These are phyloP conservation scores for Ustanciosporium gigantosporum DNA, from an alignment of 1,284 basidiomycete genomes.

Conservation along the genomic window DNA sequence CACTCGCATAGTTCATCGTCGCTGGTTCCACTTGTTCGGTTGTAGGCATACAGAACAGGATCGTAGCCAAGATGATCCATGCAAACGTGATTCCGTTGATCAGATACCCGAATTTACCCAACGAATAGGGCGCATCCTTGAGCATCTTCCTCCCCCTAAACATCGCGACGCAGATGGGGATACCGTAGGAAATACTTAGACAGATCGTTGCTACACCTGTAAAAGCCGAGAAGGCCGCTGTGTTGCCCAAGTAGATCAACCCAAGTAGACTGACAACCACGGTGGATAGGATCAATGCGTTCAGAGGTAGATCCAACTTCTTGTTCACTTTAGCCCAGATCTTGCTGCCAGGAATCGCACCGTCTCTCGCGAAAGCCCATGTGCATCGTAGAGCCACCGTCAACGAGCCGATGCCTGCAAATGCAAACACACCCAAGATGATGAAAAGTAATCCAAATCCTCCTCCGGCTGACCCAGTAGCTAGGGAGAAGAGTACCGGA, in stretches of 20 bases:
- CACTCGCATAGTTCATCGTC: slow-evolving; percentile 62
- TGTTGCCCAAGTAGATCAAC: slow-evolving; percentile 53
- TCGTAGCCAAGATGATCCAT: slow-evolving; percentile 63
- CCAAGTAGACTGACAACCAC: slow-evolving; percentile 63
- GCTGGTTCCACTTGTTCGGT: slow-evolving; percentile 58
- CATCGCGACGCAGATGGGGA: slow-evolving; percentile 63
- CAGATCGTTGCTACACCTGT: slow-evolving; percentile 50
- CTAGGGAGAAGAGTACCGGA: slow-evolving; percentile 63
- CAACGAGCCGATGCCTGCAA: slow-evolving; percentile 63
- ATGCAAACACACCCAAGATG: slow-evolving; percentile 64
- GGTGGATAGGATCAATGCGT: slow-evolving; percentile 62
- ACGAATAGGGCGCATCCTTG: slow-evolving; percentile 60
- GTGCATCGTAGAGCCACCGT: slow-evolving; percentile 63
- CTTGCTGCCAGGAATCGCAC: slow-evolving; percentile 62
- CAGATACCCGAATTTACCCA: slow-evolving; percentile 62
- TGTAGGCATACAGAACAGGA: slow-evolving; percentile 64
- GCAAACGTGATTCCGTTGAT: slow-evolving; percentile 61
- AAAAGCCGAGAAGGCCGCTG: slow-evolving; percentile 47
- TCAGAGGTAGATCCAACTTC: slow-evolving; percentile 61
- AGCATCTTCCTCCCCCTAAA: slow-evolving; percentile 59
- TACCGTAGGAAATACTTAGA: slow-evolving; percentile 59
- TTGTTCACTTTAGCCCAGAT: slow-evolving; percentile 62
- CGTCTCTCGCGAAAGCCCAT: slow-evolving; percentile 64
- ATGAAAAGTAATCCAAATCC: slow-evolving; percentile 64
- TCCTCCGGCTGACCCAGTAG: slow-evolving; percentile 62